Evolutionary conservation across 208 protist genomes (phyloP).

Genomic region (Trypanosoma boissoni): DNA sequence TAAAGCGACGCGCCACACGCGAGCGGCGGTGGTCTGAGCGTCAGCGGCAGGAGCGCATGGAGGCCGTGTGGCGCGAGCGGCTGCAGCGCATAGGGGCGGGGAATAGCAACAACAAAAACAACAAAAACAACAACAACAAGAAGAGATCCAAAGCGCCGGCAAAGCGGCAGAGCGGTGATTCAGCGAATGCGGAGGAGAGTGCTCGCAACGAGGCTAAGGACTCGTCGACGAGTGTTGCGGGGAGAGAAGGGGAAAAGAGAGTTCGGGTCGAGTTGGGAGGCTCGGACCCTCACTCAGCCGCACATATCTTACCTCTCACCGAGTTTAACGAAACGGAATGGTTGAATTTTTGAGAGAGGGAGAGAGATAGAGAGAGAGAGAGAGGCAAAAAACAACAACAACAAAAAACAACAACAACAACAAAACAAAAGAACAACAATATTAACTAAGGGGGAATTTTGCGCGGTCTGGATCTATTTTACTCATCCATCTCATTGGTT

Average conservation of each 20-base stretch:
- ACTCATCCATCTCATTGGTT: too few relatives aligned
- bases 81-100: constrained; percentile 17
- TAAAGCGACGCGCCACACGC: constrained; percentile 58
- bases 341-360: constrained; percentile 24
- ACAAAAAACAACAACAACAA: background rate
- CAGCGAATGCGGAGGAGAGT: background rate
- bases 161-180: background rate
- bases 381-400: constrained; percentile 2
- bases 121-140: background rate
- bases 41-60: constrained; percentile 39
- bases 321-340: constrained; percentile 55
- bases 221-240: constrained; percentile 10
- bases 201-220: background rate
- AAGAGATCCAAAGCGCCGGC: background rate
- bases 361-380: constrained; percentile 3
- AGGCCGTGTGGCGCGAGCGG: constrained; percentile 41
- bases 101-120: background rate
- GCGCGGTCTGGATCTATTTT: too few relatives aligned
- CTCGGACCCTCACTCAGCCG: background rate
- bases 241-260: constrained; percentile 15
- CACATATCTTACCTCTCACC: constrained; percentile 25
- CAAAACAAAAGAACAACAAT: background rate
- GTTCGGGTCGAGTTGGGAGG: background rate
- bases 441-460: too few relatives aligned
- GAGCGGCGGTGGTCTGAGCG: constrained; percentile 35